These are phyloP conservation scores for Lasiodiplodia gonubiensis DNA, from an alignment of 2,329 filamentous ascomycete genomes.

Conservation along the genomic window DNA sequence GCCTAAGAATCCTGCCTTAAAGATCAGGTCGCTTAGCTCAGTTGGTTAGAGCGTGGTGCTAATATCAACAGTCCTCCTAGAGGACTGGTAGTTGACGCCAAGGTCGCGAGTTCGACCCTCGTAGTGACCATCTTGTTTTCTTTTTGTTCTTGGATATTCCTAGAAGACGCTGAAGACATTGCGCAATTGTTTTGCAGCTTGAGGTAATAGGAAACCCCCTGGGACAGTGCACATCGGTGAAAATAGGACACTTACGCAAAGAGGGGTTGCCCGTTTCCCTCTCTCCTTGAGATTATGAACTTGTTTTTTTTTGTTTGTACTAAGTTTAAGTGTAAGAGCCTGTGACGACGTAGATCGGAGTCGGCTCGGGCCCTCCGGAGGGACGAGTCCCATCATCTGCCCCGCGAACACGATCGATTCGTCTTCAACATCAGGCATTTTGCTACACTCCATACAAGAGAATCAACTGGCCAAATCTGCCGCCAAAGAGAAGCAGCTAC, in stretches of 20 bases:
- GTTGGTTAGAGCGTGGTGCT: conserved; percentile 29
- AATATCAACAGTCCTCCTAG: not conserved
- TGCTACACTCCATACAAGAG: not conserved
- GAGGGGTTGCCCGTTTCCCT: not conserved
- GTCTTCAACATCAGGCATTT: not conserved
- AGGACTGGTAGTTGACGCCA: conserved; percentile 6
- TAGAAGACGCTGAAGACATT: not conserved
- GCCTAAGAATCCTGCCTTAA: not conserved
- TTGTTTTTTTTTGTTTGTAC: not conserved
- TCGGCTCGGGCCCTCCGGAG: conserved; percentile 4
- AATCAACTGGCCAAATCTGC: not conserved
- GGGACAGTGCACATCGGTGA: no score
- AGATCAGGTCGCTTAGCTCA: conserved; percentile 29
- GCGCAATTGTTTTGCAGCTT: not conserved
- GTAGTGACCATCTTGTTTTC: conserved; percentile 12
- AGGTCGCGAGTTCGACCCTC: conserved; percentile 28
- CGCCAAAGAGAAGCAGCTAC: not conserved
- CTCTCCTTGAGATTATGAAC: not conserved
- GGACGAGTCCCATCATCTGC: not conserved
- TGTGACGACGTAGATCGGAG: not conserved
- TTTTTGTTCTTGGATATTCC: not conserved
- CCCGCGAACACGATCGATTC: conserved; percentile 2
- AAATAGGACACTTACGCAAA: not conserved
- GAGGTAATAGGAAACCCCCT: not conserved
- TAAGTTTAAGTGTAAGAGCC: not conserved